Evolutionary conservation across 495 filamentous ascomycete genomes (phyloP).

Genomic region (Cudoniella acicularis): DNA sequence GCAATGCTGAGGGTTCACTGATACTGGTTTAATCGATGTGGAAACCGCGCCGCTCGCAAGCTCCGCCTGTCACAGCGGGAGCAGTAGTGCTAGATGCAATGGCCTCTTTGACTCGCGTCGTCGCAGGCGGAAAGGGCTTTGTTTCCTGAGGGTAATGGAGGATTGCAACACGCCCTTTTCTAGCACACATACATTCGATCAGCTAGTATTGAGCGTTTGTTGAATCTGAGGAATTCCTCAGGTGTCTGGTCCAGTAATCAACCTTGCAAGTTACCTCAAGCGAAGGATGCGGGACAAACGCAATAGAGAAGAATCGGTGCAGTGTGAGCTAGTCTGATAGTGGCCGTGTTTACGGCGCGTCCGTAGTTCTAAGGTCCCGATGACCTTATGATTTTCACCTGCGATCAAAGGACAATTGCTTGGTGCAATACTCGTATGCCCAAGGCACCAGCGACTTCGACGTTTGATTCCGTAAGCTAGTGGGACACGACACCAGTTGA

Average conservation of each 20-base stretch:
- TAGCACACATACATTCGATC: too few relatives aligned
- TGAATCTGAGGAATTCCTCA: not conserved
- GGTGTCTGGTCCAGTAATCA: not conserved
- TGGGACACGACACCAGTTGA: not conserved
- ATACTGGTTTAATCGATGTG: not conserved
- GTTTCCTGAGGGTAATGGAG: too few relatives aligned
- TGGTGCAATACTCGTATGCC: not conserved
- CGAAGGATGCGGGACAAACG: not conserved
- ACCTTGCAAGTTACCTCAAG: too few relatives aligned
- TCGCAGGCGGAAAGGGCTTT: too few relatives aligned
- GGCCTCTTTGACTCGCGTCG: not conserved
- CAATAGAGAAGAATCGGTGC: not conserved
- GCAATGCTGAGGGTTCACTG: not conserved
- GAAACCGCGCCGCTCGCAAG: not conserved
- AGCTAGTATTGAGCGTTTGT: not conserved
- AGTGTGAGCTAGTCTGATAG: not conserved
- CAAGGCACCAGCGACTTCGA: slow-evolving; percentile 20
- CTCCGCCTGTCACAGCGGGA: not conserved
- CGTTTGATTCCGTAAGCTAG: slow-evolving; percentile 24
- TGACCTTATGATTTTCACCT: not conserved
- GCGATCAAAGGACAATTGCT: not conserved
- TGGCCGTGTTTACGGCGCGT: not conserved
- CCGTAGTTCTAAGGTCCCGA: too few relatives aligned
- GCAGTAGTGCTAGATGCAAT: not conserved
- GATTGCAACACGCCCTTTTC: too few relatives aligned